Evolutionary conservation across 306 rosid species (phyloP), one percentile per base, ranked within the genome.

Genomic region (Medicago arabica): DNA sequence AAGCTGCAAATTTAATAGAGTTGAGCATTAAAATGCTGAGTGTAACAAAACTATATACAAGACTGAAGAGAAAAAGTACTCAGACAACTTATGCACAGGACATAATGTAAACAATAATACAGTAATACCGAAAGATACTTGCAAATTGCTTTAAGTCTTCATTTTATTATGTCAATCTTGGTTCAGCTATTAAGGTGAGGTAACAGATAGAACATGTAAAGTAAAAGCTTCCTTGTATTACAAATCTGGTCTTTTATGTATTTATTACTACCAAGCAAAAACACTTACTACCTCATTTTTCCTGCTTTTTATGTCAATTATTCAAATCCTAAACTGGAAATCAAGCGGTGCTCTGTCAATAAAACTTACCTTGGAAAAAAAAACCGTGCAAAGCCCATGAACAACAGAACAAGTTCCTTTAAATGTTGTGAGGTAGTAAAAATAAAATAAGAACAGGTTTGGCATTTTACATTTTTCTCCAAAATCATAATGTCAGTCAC

Each of bases 1-100:
- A 71, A 95, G 90, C 98, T 95, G 98, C 82, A 86, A 85, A 84
- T 67, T 78, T 21, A 31, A 40, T 60, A 65, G 43, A 74, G 81
- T 74, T 47, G 65, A 65, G 79, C 72, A 73, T 61, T 59, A 77
- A 31, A 63, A 70, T 47, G 65, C 51, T 31, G 44, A 69, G 61
- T 46, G 59, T 59, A 84, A 54, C 55, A 81, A 76, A 60, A 61
- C 10, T 57, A 40, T 61, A 51, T 17, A 54, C 16, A 60, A 7
- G 57, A 44, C 57, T 47, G 60, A 65, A 28, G 34, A 43, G 76
- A 59, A 78, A 16, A 64, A 47, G 41, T 44, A 74, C 34, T 36
- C 66, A 36, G 40, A 57, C 70, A 34, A 23, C 57, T 59, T 67
- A 80, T 34, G 73, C 77, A 73, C 61, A 43, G 47, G 8, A 73